A percentile compares a stretch with the other conserved stretches of the same genome.
phyloP scores from a whole-genome alignment of 1,284 basidiomycete species.

The Somion occarium region DNA sequence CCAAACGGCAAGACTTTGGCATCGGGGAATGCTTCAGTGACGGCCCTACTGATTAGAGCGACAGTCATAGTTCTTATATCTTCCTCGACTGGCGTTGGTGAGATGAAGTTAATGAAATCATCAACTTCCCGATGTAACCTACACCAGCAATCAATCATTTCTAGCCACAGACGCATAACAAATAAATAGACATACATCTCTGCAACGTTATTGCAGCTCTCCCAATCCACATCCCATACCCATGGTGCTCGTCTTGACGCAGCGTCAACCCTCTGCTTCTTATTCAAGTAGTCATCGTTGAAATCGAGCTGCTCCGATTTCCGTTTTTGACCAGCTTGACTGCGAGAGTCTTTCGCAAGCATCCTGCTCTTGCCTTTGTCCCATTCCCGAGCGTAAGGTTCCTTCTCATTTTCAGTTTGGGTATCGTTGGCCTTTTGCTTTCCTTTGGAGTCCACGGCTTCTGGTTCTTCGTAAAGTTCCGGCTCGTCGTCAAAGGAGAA shows the following conservation, averaged over 20 bases:
- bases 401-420: slow-evolving; percentile 23
- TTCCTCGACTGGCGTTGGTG: slow-evolving; percentile 82
- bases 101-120: slow-evolving; percentile 85
- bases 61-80: slow-evolving; percentile 80
- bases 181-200: slow-evolving; percentile 53
- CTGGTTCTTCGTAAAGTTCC: slow-evolving; percentile 26
- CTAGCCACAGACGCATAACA: slow-evolving; percentile 3
- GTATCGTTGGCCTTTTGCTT: slow-evolving; percentile 3
- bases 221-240: slow-evolving; percentile 75
- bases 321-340: slow-evolving; percentile 31
- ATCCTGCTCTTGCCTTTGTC: slow-evolving; percentile 32
- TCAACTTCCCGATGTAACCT: slow-evolving; percentile 84
- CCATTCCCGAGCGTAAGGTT: slow-evolving; percentile 36
- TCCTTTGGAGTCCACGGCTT: not conserved
- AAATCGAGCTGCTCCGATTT: slow-evolving; percentile 43
- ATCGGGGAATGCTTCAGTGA: slow-evolving; percentile 70
- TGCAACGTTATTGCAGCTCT: slow-evolving; percentile 71
- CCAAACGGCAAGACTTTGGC: slow-evolving; percentile 88
- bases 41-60: slow-evolving; percentile 63
- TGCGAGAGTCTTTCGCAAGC: slow-evolving; percentile 20
- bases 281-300: slow-evolving; percentile 48
- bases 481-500: slow-evolving; percentile 31
- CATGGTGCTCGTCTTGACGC: slow-evolving; percentile 72
- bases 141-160: slow-evolving; percentile 5
- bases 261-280: slow-evolving; percentile 56